phyloP scores from a whole-genome alignment of 2,329 filamentous ascomycete genomes.

The Colletotrichum sp. region DNA sequence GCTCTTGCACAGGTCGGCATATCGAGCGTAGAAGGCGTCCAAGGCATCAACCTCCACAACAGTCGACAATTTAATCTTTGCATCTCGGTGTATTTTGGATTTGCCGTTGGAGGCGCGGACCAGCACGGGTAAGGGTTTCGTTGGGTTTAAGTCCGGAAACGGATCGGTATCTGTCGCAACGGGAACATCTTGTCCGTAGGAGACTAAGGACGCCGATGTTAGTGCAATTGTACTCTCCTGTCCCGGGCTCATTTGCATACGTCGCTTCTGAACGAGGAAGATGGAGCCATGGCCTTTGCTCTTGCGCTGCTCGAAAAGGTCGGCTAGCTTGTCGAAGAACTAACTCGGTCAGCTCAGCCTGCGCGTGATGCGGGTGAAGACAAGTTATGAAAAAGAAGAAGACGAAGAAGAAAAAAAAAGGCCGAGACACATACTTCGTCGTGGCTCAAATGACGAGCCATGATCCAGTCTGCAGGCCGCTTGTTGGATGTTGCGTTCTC shows the following conservation, averaged over 20 bases:
- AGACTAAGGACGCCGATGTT: slow-evolving; percentile 36
- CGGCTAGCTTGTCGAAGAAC: slow-evolving; percentile 75
- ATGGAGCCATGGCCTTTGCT: slow-evolving; percentile 76
- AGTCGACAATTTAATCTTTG: slow-evolving; percentile 80
- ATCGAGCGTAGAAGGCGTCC: slow-evolving; percentile 81
- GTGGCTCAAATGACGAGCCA: slow-evolving; percentile 58
- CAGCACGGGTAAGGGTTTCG: slow-evolving; percentile 72
- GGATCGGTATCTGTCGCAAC: slow-evolving; percentile 48
- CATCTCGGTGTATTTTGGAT: slow-evolving; percentile 58
- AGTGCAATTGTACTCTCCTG: neutral
- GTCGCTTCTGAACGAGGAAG: slow-evolving; percentile 77
- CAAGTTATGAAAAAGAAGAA: too few species aligned
- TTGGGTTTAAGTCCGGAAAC: slow-evolving; percentile 64
- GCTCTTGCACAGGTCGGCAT: slow-evolving; percentile 89
- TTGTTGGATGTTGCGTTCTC: neutral
- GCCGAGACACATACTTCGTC: slow-evolving; percentile 60
- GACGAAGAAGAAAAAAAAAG: neutral
- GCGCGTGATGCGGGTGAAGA: neutral
- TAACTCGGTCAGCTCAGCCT: slow-evolving; percentile 38
- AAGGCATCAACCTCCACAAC: slow-evolving; percentile 78
- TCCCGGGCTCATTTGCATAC: slow-evolving; percentile 47
- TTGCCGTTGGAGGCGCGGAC: slow-evolving; percentile 87
- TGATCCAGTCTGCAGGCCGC: slow-evolving; percentile 25
- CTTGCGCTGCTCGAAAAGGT: slow-evolving; percentile 72
- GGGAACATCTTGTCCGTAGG: slow-evolving; percentile 47